Percentiles rank a stretch among this genome's conserved stretches.
Conservation (phyloP, 129 eudicot species). For the Rutidosis leptorrhynchoides region DNA sequence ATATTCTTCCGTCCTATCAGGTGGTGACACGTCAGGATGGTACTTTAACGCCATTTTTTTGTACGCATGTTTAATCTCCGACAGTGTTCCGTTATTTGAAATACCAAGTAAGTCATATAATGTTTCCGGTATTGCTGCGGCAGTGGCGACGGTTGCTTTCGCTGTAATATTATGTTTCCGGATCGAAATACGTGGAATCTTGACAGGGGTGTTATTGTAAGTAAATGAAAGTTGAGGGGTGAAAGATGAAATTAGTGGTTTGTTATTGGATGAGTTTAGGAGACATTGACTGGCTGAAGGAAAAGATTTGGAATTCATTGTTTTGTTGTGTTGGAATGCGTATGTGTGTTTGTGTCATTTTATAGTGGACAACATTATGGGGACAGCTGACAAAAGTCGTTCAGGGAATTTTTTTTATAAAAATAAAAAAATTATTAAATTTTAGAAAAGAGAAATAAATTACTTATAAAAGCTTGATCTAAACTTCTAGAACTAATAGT, state of each 20-base stretch:
- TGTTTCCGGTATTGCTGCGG: slow-evolving; percentile 18
- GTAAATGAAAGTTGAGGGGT: neutral
- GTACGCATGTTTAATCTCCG: slow-evolving; percentile 55
- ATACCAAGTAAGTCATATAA: slow-evolving; percentile 54
- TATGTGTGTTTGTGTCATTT: neutral
- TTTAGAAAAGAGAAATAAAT: too few relatives aligned
- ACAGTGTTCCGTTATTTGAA: slow-evolving; percentile 33
- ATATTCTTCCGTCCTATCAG: slow-evolving; percentile 40
- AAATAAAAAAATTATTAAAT: neutral
- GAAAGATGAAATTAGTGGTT: slow-evolving; percentile 8
- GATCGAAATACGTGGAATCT: neutral
- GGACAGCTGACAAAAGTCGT: neutral
- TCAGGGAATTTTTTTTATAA: neutral
- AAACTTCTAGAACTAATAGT: too few relatives aligned
- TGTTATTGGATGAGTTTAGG: slow-evolving; percentile 8
- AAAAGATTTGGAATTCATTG: slow-evolving; percentile 20
- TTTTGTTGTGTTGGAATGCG: neutral
- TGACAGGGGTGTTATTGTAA: slow-evolving; percentile 1
- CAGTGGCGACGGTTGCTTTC: slow-evolving; percentile 14
- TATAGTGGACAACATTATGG: neutral
- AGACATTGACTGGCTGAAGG: slow-evolving; percentile 16
- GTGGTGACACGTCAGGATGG: slow-evolving; percentile 50
- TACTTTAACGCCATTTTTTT: slow-evolving; percentile 50
- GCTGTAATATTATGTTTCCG: slow-evolving; percentile 12
- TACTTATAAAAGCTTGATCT: too few relatives aligned